phyloP scores from a whole-genome alignment of 352 stramenopile genomes.

The Achlya hypogyna region DNA sequence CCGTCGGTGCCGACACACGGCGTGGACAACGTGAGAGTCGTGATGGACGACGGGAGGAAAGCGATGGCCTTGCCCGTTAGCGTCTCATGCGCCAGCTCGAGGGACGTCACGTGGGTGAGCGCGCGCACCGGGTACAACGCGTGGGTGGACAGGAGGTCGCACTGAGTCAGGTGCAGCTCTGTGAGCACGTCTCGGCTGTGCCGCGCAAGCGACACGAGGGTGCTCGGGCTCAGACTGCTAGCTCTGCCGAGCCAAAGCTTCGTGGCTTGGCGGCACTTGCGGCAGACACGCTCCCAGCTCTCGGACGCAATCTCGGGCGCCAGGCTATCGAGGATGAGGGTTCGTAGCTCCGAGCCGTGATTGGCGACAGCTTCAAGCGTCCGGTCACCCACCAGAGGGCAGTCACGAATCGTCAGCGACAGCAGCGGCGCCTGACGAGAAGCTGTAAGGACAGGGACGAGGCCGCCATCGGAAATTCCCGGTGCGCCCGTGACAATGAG shows the following conservation, averaged over 20 bases:
- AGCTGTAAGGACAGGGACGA: constrained; percentile 1
- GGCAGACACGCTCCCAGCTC: constrained; percentile 2
- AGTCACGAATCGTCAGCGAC: not conserved
- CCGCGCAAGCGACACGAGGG: constrained; percentile 7
- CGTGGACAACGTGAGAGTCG: not conserved
- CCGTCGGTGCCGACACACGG: not conserved
- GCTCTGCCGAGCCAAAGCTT: not conserved
- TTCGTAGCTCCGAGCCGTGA: not conserved
- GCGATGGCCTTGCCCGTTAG: not conserved
- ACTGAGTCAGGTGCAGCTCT: constrained; percentile 4
- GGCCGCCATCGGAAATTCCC: constrained; percentile 29
- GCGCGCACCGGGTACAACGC: constrained; percentile 16
- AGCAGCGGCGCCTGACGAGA: not conserved
- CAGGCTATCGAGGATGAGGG: not conserved
- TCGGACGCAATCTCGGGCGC: not conserved
- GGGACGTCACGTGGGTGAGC: not conserved
- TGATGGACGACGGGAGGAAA: constrained; percentile 9
- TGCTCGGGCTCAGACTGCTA: not conserved
- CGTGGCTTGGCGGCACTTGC: not conserved
- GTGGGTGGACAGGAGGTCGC: not conserved
- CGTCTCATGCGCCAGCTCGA: not conserved
- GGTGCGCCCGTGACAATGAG: constrained; percentile 44
- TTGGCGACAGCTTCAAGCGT: not conserved
- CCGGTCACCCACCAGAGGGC: not conserved
- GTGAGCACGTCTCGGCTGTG: not conserved